Evolutionary conservation across 495 filamentous ascomycete genomes (phyloP), one percentile per base, ranked within the genome.

Genomic region (Usnea hakonensis): DNA sequence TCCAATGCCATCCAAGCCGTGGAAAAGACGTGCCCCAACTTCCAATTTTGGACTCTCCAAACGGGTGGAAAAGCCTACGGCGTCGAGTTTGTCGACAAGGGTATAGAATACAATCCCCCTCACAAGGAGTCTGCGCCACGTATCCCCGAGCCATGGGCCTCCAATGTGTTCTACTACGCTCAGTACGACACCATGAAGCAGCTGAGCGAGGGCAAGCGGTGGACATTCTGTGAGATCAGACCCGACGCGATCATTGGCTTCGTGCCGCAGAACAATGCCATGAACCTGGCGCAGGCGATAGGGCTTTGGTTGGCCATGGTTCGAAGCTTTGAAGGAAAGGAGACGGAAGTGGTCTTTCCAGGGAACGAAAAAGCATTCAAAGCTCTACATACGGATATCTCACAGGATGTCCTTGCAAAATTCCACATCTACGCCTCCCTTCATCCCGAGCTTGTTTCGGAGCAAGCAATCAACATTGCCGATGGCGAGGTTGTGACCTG

Each of bases 241-340:
- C 78, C 78, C 2, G 78, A 80, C 65, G 68, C 69, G n/a, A 74
- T 80, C 53, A 66, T 81, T 16, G 77, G 77, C 0, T 79, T 79
- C 55, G 72, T 70, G 14, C 77, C 77, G 0, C 63, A 67, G 19
- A 64, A 65, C 37, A 80, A 78, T 57, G 71, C 70, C 6, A 77
- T 76, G 73, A 75, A 75, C 61, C 65, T 77, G 33, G 75, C 72
- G 1, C 73, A 80, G 63, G 68, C 71, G 2, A 62, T 79, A 1
- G 78, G 66, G 0, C 66, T 78, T 2, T 80, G 70, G 62, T 70
- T 80, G 1, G 59, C 68, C 7, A 64, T 79, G 16, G 79, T 75
- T 55, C 66, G 67, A 11, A 68, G 65, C 9, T 52, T 73, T 16
- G 63, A 76, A 23, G 73, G 71, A 3, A 57, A 65, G 5, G 73